These are phyloP conservation scores for Mortierella sp. DNA, from an alignment of 371 early-diverging fungal genomes.

Conservation along the genomic window DNA sequence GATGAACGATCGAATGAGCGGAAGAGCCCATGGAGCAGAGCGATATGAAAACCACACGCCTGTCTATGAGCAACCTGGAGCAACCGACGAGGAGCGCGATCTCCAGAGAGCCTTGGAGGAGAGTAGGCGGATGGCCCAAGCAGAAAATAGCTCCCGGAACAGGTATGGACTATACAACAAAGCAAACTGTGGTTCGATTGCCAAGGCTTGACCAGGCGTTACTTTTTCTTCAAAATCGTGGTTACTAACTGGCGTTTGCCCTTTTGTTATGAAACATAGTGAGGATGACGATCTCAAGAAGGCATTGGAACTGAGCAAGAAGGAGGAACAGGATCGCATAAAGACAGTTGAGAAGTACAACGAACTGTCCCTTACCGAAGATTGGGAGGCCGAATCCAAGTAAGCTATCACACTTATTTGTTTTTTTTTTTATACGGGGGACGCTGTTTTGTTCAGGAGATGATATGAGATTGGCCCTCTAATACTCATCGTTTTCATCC, in stretches of 20 bases:
- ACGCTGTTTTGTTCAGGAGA: no score
- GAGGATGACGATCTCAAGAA: slow-evolving; percentile 65
- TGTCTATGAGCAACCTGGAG: slow-evolving; percentile 62
- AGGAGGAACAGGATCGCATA: slow-evolving; percentile 59
- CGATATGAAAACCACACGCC: slow-evolving; percentile 59
- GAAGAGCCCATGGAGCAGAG: slow-evolving; percentile 49
- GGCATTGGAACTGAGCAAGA: slow-evolving; percentile 73
- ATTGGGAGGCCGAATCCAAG: slow-evolving; percentile 48
- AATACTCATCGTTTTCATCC: neutral
- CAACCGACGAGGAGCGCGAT: slow-evolving; percentile 83
- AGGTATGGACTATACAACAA: slow-evolving; percentile 47
- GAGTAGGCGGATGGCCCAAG: slow-evolving; percentile 78
- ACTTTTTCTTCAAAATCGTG: neutral
- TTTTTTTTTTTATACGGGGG: neutral
- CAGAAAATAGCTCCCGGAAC: slow-evolving; percentile 64
- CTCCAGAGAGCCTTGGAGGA: slow-evolving; percentile 89
- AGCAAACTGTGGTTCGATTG: slow-evolving; percentile 47
- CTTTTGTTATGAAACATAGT: slow-evolving; percentile 53
- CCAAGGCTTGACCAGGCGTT: neutral
- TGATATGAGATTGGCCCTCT: neutral
- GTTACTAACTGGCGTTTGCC: slow-evolving; percentile 6
- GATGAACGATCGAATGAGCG: slow-evolving; percentile 75
- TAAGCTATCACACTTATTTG: no score
- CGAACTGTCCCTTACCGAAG: slow-evolving; percentile 55
- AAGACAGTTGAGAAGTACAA: slow-evolving; percentile 52